Base-by-base conservation (phyloP, 257 asterid species). In the Paulownia fortunei region DNA sequence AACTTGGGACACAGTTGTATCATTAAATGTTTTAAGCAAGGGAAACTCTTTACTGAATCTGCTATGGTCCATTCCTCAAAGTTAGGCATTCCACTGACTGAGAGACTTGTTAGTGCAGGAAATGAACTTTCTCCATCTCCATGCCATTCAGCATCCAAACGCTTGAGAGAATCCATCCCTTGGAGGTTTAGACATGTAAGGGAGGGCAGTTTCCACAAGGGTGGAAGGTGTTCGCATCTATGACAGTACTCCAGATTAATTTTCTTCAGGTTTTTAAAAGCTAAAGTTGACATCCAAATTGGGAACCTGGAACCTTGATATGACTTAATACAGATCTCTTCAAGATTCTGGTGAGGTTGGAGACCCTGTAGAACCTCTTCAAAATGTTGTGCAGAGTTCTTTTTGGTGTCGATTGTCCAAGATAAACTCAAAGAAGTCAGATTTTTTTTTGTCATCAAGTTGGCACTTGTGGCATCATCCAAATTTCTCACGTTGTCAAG, bases 221-320 rank as follows among this genome's bases (percentile, higher is more conserved):
- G 51, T 6, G 86, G 83, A 51, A 82, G 83, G 68, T 47, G 66
- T 74, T 73, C 82, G 26, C 85, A 82, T 19, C 54, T 49, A 1
- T 3, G 36, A 58, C 82, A 82, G 0, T 9, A 1, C 11, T 36
- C 19, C 16, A 82, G 60, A 3, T 8, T 2, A 13, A 78, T 41
- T 41, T 59, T 9, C 44, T 13, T n/a, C 6, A 78, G 61, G 4
- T 78, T 51, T 15, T 3, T 3, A 4, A 67, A 78, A n/a, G 47
- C 66, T 6, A 32, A 13, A 16, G 44, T 19, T 49, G 77, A 73
- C 75, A 78, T 49, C 86, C 86, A 82, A 41, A 26, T 66, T 8
- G 78, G 74, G 32, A 82, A 73, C 30, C 11, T 27, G 24, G 78
- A 67, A 78, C 86, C 86, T 39, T 51, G 77, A 60, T 78, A 82